phyloP scores from a whole-genome alignment of 129 eudicot genomes.

The Mikania micrantha region DNA sequence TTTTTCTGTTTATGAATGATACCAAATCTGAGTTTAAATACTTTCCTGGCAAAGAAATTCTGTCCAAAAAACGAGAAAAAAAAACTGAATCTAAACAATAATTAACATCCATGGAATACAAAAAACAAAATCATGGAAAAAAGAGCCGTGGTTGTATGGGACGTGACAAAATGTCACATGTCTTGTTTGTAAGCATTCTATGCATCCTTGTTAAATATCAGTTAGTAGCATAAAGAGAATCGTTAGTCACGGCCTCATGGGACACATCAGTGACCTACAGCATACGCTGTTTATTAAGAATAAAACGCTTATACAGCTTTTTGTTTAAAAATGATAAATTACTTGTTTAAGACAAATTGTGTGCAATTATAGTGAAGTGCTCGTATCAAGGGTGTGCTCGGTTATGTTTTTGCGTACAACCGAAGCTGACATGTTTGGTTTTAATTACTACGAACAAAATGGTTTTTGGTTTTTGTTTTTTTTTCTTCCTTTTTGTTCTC shows the following conservation, averaged over 20 bases:
- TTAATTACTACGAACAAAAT: too few relatives aligned
- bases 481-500: too few relatives aligned
- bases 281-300: neutral
- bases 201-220: neutral
- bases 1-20: too few relatives aligned
- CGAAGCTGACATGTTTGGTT: too few relatives aligned
- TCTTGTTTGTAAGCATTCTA: neutral
- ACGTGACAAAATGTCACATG: slow-evolving; percentile 28
- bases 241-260: slow-evolving; percentile 24
- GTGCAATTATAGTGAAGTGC: too few relatives aligned
- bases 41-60: too few relatives aligned
- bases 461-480: too few relatives aligned
- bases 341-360: too few relatives aligned
- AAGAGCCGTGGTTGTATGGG: neutral
- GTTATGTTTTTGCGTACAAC: too few relatives aligned
- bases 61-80: too few relatives aligned
- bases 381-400: too few relatives aligned
- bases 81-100: too few relatives aligned
- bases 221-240: neutral
- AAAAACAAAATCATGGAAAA: neutral
- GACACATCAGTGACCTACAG: neutral
- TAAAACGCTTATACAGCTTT: neutral
- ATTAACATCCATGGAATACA: neutral
- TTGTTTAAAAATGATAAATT: neutral
- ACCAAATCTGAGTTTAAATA: slow-evolving; percentile 15